Evolutionary conservation across 257 asterid genomes (phyloP), one percentile per base, ranked within the genome.

Genomic region (Gardenia jasminoides): DNA sequence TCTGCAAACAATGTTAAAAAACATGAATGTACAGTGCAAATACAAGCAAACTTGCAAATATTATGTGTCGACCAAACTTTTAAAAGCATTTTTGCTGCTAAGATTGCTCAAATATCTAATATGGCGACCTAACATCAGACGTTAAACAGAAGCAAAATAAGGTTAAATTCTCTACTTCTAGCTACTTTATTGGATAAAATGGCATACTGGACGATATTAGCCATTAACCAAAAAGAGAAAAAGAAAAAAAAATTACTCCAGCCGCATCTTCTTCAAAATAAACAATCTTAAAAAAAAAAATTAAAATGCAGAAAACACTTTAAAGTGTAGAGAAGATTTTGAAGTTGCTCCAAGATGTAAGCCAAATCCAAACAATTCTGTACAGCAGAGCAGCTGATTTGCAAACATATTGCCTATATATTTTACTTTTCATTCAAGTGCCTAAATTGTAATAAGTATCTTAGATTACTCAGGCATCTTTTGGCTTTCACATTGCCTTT

Each of bases 1-100:
- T 94, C 97, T 94, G 85, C 76, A 71, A 56, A 83, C 74, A 61
- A 74, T 76, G 83, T 54, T n/a, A 56, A 33, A 24, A 69, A 65
- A 43, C 74, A 76, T 80, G 77, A 67, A 8, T 17, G 31, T 65
- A 62, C 20, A 50, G 33, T 11, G 36, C 24, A 47, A 54, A 59
- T 30, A 7, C 31, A 4, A 46, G 52, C 47, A 50, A 54, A 52
- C 28, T 47, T 30, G 28, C 28, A 70, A 70, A 43, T 22, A 36
- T 13, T 20, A 8, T 2, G n/a, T 17, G 36, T 67, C 76, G 26
- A 15, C n/a, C 13, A 67, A 58, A 74, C n/a, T 36, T 33, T 30
- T 41, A 33, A 75, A 22, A 62, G 33, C 70, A 44, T 41, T n/a
- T 5, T 61, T 31, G 30, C 44, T 20, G 59, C 7, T 36, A 30